Base-by-base conservation (phyloP, 768 basidiomycete species). In the Boletales sp. region DNA sequence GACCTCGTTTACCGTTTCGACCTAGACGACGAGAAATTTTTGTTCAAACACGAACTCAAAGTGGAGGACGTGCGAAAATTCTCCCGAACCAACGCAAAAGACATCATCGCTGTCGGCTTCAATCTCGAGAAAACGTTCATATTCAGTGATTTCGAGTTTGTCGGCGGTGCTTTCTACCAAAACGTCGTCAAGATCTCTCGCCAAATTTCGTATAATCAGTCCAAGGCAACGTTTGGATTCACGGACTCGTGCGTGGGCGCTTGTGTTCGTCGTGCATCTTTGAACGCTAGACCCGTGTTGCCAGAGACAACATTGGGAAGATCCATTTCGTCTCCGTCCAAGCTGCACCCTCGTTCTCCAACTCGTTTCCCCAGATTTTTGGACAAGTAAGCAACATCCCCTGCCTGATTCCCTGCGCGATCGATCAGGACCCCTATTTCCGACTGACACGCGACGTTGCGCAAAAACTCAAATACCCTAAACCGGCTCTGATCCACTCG, bases 391-490 rank as follows among this genome's bases (percentile, higher is more conserved):
- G 83, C 49, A 86, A 90, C 67, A 82, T 97, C 43, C 95, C 95
- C 2, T 90, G 86, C 65, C 77, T 99, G 29, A 99, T 99, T 57
- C 95, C 95, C 12, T 98, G 95, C 63, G 97, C 97, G 13, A 98
- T 99, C 67, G 97, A 99, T 69, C 94, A 97, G 66, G 90, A 93
- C 64, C 88, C 90, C 2, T 94, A 99, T 75, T 99, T 99, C 82
- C 93, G 97, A 45, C 78, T 98, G 40, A 97, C 97, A 29, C 88
- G 97, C 39, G 97, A 99, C 69, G 89, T 93, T 40, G 95, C 97
- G 3, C 81, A 80, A 57, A 91, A 91, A 64, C 82, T 99, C 61
- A 95, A 92, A 70, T 97, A 95, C 73, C 92, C 87, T 38, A 99
- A 99, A 68, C 97, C 97, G 2, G 72, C 88, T 2, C 80, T 97